Base-by-base conservation (phyloP, 202 grass and related monocot species). In the Panicum virgatum region DNA sequence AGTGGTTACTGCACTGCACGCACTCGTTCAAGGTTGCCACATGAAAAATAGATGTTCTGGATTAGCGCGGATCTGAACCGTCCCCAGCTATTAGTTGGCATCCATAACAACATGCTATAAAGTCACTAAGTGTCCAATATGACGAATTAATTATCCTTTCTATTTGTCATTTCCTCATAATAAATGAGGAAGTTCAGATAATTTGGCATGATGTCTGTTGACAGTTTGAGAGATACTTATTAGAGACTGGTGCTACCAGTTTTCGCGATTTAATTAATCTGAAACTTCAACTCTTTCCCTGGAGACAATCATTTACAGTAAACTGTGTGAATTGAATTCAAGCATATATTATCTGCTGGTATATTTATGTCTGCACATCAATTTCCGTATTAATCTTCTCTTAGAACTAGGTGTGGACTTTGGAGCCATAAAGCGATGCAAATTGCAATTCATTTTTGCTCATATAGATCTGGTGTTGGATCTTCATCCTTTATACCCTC, bases 381-480 rank as follows among this genome's bases (percentile, higher is more conserved):
- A 42, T 46, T 66, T 69, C 30, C 19, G 8, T 2, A 13, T 34
- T n/a, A 38, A 25, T 51, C 38, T 73, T 79, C 68, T 83, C 60
- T 79, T 79, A n/a, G 7, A 36, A 61, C 73, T 83, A 75, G 53
- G 62, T 83, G 38, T 83, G 70, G 75, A 87, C 61, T 75, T 69
- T 38, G 22, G 40, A 78, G 53, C 25, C 51, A 26, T 13, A 66
- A 78, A 44, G 15, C 6, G 7, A 62, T 75, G 52, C 61, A 86
- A 83, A 83, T 57, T 80, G 53, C 54, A 73, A 40, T 71, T 69
- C 44, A 76, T 63, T 83, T 83, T 75, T 64, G 56, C 27, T 11
- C 43, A 78, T n/a, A n/a, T 62, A 74, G 83, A 79, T 90, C 80
- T 83, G 9, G 38, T 20, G 38, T 81, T 75, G 82, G 88, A 90